Evolutionary conservation across 805 yeast genomes (phyloP).

Genomic region (Dipodascus geniculatus): DNA sequence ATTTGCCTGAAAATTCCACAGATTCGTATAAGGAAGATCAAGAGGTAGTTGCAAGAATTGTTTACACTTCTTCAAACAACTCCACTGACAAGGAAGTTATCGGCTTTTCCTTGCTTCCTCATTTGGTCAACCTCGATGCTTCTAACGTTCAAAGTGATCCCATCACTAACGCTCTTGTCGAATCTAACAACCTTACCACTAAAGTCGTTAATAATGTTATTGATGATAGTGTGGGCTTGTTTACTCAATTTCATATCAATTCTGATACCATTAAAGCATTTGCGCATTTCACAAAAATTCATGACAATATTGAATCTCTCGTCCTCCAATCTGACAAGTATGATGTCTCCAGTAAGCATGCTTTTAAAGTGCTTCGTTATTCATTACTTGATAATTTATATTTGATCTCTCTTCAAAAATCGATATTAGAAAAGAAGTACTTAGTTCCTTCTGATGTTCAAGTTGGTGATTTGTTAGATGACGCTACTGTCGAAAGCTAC

Average conservation of each 20-base stretch:
- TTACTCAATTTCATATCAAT: conserved; percentile 37
- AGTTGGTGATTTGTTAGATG: conserved; percentile 53
- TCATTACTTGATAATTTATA: conserved; percentile 55
- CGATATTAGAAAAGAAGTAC: conserved; percentile 50
- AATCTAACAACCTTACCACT: conserved; percentile 69
- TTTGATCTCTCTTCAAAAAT: conserved; percentile 57
- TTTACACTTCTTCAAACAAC: conserved; percentile 62
- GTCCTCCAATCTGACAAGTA: conserved; percentile 26
- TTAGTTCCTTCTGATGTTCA: conserved; percentile 64
- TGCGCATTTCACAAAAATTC: conserved; percentile 62
- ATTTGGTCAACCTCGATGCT: background rate
- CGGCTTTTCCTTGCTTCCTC: background rate
- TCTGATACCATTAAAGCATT: conserved; percentile 40
- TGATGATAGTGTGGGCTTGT: conserved; percentile 28
- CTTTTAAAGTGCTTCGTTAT: conserved; percentile 68
- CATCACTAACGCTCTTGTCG: conserved; percentile 34
- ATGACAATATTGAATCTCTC: conserved; percentile 29
- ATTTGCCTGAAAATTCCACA: background rate
- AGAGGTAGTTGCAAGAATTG: background rate
- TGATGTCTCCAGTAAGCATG: conserved; percentile 52
- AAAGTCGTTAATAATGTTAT: conserved; percentile 51
- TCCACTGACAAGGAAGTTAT: conserved; percentile 62
- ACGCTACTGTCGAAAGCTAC: conserved; percentile 42
- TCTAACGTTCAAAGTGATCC: conserved; percentile 7
- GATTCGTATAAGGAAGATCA: background rate